A percentile compares a stretch with the other conserved stretches of the same genome.
phyloP scores from a whole-genome alignment of 495 filamentous ascomycete species.

The Talaromyces adpressus region DNA sequence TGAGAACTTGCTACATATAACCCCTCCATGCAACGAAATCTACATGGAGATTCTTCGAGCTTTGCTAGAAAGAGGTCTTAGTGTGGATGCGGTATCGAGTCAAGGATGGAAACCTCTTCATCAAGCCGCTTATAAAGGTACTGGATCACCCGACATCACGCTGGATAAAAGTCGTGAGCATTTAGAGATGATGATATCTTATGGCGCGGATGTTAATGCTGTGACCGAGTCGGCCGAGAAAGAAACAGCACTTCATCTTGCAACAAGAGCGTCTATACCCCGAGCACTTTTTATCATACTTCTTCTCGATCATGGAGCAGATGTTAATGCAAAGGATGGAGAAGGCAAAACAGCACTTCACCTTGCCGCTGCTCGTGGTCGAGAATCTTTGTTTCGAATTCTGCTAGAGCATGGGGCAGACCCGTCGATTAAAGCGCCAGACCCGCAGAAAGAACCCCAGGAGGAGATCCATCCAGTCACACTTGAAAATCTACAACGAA shows the following conservation, averaged over 20 bases:
- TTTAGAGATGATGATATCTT: constrained; percentile 17
- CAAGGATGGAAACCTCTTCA: constrained; percentile 25
- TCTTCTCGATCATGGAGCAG: constrained; percentile 25
- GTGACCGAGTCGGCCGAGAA: neutral
- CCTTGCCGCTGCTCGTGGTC: constrained; percentile 27
- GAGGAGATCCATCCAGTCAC: too few relatives aligned
- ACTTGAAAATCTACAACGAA: too few relatives aligned
- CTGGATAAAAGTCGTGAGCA: constrained; percentile 18
- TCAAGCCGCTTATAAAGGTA: constrained; percentile 18
- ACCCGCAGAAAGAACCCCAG: neutral
- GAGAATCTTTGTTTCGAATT: constrained; percentile 19
- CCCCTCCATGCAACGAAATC: constrained; percentile 17
- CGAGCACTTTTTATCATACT: constrained; percentile 15
- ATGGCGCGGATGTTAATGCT: constrained; percentile 22
- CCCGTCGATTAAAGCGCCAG: constrained; percentile 14
- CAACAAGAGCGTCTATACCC: constrained; percentile 13
- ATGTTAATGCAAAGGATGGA: constrained; percentile 19
- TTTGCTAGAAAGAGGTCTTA: constrained; percentile 11
- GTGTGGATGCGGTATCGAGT: constrained; percentile 14
- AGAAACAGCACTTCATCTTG: constrained; percentile 27
- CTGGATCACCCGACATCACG: constrained; percentile 11
- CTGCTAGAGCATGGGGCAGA: constrained; percentile 25
- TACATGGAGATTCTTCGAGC: constrained; percentile 23
- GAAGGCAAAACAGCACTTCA: constrained; percentile 34
- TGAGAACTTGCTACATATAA: constrained; percentile 24